Evolutionary conservation across 108 stramenopile species (phyloP).

Genomic region (Stephanodiscus minutulus): DNA sequence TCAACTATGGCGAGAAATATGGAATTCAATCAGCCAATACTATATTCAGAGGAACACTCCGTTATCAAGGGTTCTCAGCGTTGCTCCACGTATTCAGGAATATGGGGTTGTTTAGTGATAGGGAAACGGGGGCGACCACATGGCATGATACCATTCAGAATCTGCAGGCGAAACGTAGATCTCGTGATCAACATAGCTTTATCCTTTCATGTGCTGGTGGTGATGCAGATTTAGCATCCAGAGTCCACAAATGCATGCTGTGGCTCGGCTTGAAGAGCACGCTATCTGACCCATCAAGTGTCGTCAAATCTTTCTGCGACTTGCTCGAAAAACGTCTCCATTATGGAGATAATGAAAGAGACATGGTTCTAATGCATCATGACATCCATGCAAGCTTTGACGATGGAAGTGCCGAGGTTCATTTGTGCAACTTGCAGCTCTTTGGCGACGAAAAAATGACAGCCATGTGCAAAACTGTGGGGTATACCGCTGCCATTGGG

Average conservation of each 20-base stretch:
- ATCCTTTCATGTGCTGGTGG: constrained; percentile 47
- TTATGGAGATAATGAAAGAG: constrained; percentile 56
- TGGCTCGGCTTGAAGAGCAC: constrained; percentile 53
- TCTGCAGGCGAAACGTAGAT: constrained; percentile 23
- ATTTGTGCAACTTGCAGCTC: constrained; percentile 56
- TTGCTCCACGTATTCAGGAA: constrained; percentile 59
- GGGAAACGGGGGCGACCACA: constrained; percentile 12
- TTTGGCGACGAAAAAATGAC: constrained; percentile 65
- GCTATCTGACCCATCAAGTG: constrained; percentile 40
- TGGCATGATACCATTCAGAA: constrained; percentile 49
- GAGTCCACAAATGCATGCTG: constrained; percentile 39
- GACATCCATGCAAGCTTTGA: constrained; percentile 59
- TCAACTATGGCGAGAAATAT: constrained; percentile 70
- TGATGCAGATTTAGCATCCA: constrained; percentile 40
- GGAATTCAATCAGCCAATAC: constrained; percentile 64
- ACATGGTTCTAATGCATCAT: constrained; percentile 80
- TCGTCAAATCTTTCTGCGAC: constrained; percentile 64
- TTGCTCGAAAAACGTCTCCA: constrained; percentile 52
- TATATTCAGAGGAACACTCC: constrained; percentile 85
- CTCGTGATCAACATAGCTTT: constrained; percentile 44
- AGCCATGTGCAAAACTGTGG: constrained; percentile 81
- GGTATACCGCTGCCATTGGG: constrained; percentile 67
- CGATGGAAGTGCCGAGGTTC: constrained; percentile 54
- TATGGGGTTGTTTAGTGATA: constrained; percentile 60
- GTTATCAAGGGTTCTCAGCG: constrained; percentile 74